Percentiles rank a stretch among this genome's conserved stretches.
Conservation (phyloP, 192 early-diverging fungal genomes). For the Umbelopsis vinacea region DNA sequence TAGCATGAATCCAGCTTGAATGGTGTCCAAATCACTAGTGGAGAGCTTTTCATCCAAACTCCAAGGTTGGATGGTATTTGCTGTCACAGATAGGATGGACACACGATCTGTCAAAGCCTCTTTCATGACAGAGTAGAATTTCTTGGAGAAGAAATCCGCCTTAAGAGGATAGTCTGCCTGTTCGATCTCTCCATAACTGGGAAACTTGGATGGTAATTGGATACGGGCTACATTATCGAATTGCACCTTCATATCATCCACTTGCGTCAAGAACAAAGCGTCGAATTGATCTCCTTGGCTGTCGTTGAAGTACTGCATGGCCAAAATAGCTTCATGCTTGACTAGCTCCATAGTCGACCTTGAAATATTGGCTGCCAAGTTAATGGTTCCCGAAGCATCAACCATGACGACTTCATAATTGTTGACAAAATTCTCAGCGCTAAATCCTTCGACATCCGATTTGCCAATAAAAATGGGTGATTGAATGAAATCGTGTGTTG, state of each 20-base stretch:
- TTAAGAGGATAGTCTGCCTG: constrained; percentile 50
- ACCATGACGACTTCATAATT: constrained; percentile 84
- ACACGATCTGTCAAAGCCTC: constrained; percentile 55
- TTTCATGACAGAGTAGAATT: constrained; percentile 49
- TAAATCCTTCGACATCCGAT: constrained; percentile 65
- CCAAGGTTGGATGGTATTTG: constrained; percentile 47
- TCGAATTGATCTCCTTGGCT: constrained; percentile 71
- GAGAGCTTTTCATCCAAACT: constrained; percentile 31
- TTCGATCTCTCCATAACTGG: constrained; percentile 34
- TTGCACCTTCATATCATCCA: constrained; percentile 62
- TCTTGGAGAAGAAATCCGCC: constrained; percentile 51
- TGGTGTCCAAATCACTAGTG: neutral
- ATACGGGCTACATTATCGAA: constrained; percentile 69
- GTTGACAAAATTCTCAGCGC: constrained; percentile 56
- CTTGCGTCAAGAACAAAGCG: constrained; percentile 74
- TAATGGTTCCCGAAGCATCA: constrained; percentile 83
- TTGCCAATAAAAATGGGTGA: constrained; percentile 75
- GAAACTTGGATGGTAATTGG: neutral
- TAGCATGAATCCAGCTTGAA: constrained; percentile 76
- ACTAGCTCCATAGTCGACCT: constrained; percentile 43
- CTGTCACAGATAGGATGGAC: constrained; percentile 48
- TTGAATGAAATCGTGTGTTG: constrained; percentile 68
- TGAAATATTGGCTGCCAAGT: constrained; percentile 68
- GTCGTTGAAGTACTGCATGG: constrained; percentile 69
- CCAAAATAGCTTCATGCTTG: constrained; percentile 73